Conservation (phyloP, 495 filamentous ascomycete species). For the Evernia prunastri region DNA sequence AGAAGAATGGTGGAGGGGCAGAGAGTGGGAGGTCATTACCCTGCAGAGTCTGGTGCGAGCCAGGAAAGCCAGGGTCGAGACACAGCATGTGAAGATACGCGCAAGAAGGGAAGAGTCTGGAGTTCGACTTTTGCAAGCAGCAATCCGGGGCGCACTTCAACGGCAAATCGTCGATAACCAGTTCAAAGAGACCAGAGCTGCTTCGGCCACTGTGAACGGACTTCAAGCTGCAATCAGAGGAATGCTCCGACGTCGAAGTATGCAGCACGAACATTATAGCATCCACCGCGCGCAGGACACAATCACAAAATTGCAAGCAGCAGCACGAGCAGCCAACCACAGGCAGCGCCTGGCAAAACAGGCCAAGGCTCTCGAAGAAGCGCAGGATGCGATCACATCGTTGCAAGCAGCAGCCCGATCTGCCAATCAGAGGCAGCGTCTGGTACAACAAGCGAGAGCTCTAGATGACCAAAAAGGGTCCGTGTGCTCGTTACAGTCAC, state of each 20-base stretch:
- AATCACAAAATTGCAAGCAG: conserved; percentile 39
- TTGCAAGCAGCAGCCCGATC: conserved; percentile 38
- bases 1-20: conserved; percentile 61
- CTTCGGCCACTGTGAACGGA: conserved; percentile 45
- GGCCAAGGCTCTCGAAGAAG: conserved; percentile 25
- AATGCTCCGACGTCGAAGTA: conserved; percentile 33
- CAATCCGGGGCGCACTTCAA: conserved; percentile 54
- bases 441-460: conserved; percentile 27
- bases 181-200: conserved; percentile 40
- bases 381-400: conserved; percentile 24
- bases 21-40: conserved; percentile 62
- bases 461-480: conserved; percentile 34
- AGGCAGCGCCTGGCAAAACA: conserved; percentile 22
- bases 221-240: conserved; percentile 71
- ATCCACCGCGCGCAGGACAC: conserved; percentile 27
- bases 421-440: conserved; percentile 9
- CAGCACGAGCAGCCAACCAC: conserved; percentile 22
- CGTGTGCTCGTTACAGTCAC: conserved; percentile 48
- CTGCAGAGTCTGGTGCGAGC: conserved; percentile 84
- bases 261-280: conserved; percentile 29
- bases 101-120: conserved; percentile 53
- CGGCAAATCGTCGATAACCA: conserved; percentile 43
- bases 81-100: conserved; percentile 55
- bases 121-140: conserved; percentile 54
- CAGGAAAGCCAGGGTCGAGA: conserved; percentile 61